Conservation (phyloP, 768 basidiomycete species). For the Guyanaporus albipodus region DNA sequence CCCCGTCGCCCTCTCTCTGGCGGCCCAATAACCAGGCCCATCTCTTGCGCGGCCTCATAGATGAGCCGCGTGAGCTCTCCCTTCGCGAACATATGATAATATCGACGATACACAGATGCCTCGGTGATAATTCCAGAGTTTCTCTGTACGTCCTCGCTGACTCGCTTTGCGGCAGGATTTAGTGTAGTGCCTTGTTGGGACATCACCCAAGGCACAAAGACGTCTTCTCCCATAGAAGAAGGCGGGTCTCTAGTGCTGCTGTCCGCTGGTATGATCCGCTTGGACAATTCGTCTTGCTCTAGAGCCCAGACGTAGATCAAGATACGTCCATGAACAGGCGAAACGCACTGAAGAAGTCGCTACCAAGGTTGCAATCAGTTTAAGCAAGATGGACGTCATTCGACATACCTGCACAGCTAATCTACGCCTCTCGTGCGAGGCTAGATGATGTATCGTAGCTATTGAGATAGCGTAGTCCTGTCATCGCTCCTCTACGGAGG, state of each 20-base stretch:
- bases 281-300: slow-evolving; percentile 86
- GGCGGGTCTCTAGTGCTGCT: background rate
- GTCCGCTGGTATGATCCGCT: slow-evolving; percentile 53
- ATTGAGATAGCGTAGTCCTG: slow-evolving; percentile 97
- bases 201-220: slow-evolving; percentile 87
- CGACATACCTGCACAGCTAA: slow-evolving; percentile 65
- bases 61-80: slow-evolving; percentile 73
- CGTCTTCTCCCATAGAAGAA: slow-evolving; percentile 58
- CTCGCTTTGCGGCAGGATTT: slow-evolving; percentile 11
- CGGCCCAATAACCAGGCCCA: slow-evolving; percentile 52
- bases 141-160: background rate
- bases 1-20: slow-evolving; percentile 35
- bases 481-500: slow-evolving; percentile 1
- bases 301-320: slow-evolving; percentile 97
- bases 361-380: slow-evolving; percentile 23
- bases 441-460: slow-evolving; percentile 94
- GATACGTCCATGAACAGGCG: slow-evolving; percentile 66
- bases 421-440: slow-evolving; percentile 70
- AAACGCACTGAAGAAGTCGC: slow-evolving; percentile 64
- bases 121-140: slow-evolving; percentile 3
- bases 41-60: slow-evolving; percentile 52
- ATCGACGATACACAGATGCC: slow-evolving; percentile 66
- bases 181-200: slow-evolving; percentile 32
- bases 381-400: background rate
- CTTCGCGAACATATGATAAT: slow-evolving; percentile 92